phyloP scores from a whole-genome alignment of 78 protist species.

The Guillardia theta region DNA sequence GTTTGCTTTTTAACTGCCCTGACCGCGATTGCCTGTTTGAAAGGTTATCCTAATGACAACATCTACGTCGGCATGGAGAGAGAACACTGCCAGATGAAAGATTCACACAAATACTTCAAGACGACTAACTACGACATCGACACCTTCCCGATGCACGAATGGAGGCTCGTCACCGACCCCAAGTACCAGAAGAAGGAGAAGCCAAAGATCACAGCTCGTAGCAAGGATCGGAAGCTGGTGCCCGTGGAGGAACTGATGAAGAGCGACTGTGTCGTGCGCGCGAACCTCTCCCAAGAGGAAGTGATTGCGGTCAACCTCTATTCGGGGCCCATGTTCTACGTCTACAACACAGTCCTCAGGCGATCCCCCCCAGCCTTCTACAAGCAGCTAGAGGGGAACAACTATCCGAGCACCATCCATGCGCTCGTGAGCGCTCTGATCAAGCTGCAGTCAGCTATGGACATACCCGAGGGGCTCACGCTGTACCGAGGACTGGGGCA shows the following conservation, averaged over 20 bases:
- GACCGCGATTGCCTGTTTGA: no score
- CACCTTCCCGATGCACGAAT: neutral
- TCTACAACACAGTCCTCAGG: neutral
- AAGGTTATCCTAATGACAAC: neutral
- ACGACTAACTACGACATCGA: neutral
- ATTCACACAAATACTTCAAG: neutral
- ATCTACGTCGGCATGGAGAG: neutral
- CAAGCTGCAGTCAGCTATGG: neutral
- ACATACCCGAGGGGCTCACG: neutral
- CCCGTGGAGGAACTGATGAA: neutral
- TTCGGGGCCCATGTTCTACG: neutral
- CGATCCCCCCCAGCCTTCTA: neutral
- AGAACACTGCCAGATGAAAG: neutral
- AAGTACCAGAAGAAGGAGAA: neutral
- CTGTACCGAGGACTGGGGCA: constrained; percentile 30
- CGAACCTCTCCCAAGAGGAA: neutral
- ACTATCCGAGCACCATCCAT: neutral
- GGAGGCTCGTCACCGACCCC: neutral
- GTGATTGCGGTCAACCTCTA: neutral
- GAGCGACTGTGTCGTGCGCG: neutral
- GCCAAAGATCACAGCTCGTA: neutral
- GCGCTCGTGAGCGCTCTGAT: neutral
- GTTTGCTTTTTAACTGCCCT: no score
- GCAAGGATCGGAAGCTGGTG: neutral
- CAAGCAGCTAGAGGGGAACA: neutral